These are phyloP conservation scores for Aethionema arabicum DNA, from an alignment of 345 rosid species.

Conservation along the genomic window DNA sequence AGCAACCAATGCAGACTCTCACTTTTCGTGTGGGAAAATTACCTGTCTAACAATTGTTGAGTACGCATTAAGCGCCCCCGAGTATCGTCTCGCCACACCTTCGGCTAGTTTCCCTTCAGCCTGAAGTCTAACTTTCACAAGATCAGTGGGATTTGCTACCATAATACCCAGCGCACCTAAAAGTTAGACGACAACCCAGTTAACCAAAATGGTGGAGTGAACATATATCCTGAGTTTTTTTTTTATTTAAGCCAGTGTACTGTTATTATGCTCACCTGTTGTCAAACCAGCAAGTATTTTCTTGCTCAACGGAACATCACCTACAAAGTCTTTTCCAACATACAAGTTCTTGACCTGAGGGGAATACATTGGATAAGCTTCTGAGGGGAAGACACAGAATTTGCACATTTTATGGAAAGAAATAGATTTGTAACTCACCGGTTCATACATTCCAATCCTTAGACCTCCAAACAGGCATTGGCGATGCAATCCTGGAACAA, in stretches of 20 bases:
- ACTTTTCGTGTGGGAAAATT: constrained; percentile 25
- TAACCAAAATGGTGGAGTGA: neutral
- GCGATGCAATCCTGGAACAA: constrained; percentile 93
- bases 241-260: neutral
- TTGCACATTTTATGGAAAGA: neutral
- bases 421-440: constrained; percentile 55
- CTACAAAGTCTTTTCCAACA: constrained; percentile 80
- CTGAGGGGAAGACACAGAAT: constrained; percentile 1
- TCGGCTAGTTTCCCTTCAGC: constrained; percentile 95
- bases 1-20: constrained; percentile 15
- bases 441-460: constrained; percentile 94
- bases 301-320: constrained; percentile 93
- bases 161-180: constrained; percentile 86
- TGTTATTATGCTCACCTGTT: constrained; percentile 60
- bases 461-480: constrained; percentile 94
- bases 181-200: neutral
- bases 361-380: constrained; percentile 16
- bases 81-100: constrained; percentile 92
- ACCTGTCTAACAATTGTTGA: constrained; percentile 95
- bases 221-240: constrained; percentile 6
- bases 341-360: constrained; percentile 78
- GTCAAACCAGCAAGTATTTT: constrained; percentile 97
- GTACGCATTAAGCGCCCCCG: constrained; percentile 93
- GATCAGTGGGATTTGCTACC: constrained; percentile 97
- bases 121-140: constrained; percentile 98